phyloP scores from a whole-genome alignment of 2,329 filamentous ascomycete genomes.

The Periconia digitata region DNA sequence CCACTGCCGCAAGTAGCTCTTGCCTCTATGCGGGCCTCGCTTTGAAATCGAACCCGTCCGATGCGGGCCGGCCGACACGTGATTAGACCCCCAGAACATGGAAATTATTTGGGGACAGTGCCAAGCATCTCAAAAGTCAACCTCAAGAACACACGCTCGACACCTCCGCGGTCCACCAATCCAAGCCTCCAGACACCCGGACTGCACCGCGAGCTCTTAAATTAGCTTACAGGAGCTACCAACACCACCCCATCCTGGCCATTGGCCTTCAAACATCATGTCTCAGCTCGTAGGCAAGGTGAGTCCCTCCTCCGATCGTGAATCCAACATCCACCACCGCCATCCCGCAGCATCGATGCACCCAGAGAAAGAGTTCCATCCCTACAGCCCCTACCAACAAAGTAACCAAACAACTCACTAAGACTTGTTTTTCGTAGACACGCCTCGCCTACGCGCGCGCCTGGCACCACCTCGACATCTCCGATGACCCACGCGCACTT shows the following conservation, averaged over 20 bases:
- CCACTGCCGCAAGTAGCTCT: neutral
- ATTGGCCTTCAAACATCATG: conserved; percentile 55
- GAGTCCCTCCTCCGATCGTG: conserved; percentile 37
- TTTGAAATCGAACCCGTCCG: conserved; percentile 34
- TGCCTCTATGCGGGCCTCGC: conserved; percentile 12
- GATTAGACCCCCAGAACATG: conserved; percentile 5
- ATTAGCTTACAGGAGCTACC: neutral
- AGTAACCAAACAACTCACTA: neutral
- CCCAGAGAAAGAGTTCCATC: neutral
- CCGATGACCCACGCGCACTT: conserved; percentile 70
- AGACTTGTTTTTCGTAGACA: conserved; percentile 60
- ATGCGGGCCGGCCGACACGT: conserved; percentile 11
- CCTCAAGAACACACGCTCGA: conserved; percentile 3
- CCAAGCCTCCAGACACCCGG: neutral
- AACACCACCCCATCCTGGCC: conserved; percentile 9
- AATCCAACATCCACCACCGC: conserved; percentile 20
- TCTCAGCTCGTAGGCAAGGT: conserved; percentile 79
- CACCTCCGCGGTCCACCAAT: conserved; percentile 1
- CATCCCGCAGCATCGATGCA: conserved; percentile 11
- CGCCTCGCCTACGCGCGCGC: conserved; percentile 92
- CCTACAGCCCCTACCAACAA: neutral
- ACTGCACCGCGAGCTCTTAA: neutral
- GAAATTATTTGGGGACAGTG: conserved; percentile 10
- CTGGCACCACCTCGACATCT: conserved; percentile 88
- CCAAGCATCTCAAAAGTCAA: conserved; percentile 13